phyloP scores from a whole-genome alignment of 495 filamentous ascomycete species.

The Neurospora sp. region DNA sequence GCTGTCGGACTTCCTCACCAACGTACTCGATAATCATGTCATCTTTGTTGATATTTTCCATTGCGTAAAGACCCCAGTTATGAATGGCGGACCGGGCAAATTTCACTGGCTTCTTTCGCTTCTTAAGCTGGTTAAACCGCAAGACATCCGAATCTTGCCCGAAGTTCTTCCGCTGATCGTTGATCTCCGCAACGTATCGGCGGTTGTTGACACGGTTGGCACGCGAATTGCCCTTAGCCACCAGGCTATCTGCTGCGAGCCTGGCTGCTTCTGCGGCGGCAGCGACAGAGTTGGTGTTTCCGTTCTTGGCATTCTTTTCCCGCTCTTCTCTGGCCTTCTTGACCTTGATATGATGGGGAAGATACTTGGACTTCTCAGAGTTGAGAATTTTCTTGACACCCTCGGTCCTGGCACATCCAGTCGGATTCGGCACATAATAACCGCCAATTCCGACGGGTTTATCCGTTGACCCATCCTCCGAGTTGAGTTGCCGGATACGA shows the following conservation, averaged over 20 bases:
- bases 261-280: conserved; percentile 61
- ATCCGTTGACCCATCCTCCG: conserved; percentile 26
- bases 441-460: conserved; percentile 57
- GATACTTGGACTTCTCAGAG: conserved; percentile 93
- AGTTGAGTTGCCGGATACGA: conserved; percentile 77
- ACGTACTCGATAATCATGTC: conserved; percentile 99
- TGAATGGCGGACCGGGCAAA: conserved; percentile 97
- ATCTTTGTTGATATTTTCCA: conserved; percentile 93
- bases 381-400: conserved; percentile 89
- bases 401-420: conserved; percentile 84
- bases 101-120: conserved; percentile 96
- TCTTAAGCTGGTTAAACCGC: conserved; percentile 98
- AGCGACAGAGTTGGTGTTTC: conserved; percentile 51
- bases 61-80: conserved; percentile 96
- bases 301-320: conserved; percentile 63
- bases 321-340: conserved; percentile 81
- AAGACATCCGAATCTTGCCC: conserved; percentile 79
- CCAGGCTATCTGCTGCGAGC: conserved; percentile 65
- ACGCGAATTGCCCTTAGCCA: conserved; percentile 69
- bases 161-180: conserved; percentile 82
- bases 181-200: conserved; percentile 84
- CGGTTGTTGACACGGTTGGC: conserved; percentile 92
- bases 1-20: conserved; percentile 91
- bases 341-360: conserved; percentile 94
- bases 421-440: conserved; percentile 79